These are phyloP conservation scores for Hypoxylon sp. DNA, from an alignment of 2,329 filamentous ascomycete genomes.

Conservation along the genomic window DNA sequence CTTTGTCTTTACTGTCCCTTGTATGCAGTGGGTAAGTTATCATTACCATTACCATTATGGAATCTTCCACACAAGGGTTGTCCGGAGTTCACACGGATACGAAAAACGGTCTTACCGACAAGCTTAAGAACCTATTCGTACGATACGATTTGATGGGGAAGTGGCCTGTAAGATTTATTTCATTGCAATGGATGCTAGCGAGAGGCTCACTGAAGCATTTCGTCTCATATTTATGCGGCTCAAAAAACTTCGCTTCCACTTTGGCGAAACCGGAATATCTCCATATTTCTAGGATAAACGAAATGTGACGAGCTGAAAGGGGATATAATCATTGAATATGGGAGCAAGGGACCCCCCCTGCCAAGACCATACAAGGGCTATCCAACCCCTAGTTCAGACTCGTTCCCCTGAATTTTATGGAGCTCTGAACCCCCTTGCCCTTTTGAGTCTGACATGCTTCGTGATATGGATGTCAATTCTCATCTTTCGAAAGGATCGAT, in stretches of 20 bases:
- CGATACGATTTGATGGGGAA: conserved; percentile 9
- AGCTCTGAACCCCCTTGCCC: conserved; percentile 19
- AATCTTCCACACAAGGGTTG: conserved; percentile 12
- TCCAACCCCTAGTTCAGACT: conserved; percentile 22
- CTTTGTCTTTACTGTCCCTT: background rate
- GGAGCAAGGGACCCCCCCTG: conserved; percentile 34
- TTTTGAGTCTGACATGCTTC: conserved; percentile 19
- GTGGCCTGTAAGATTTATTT: background rate
- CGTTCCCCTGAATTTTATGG: conserved; percentile 42
- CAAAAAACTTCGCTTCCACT: conserved; percentile 16
- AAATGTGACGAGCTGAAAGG: conserved; percentile 8
- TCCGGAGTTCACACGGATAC: background rate
- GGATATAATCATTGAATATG: conserved; percentile 19
- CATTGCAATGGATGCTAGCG: conserved; percentile 3
- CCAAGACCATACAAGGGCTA: conserved; percentile 34
- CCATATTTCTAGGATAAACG: conserved; percentile 8
- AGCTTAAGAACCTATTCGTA: conserved; percentile 9
- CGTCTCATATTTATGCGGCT: conserved; percentile 20
- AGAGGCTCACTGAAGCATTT: conserved; percentile 5
- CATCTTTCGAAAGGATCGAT: conserved; percentile 23
- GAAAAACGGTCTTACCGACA: conserved; percentile 26
- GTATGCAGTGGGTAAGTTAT: background rate
- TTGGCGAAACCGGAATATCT: conserved; percentile 15
- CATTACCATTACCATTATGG: background rate
- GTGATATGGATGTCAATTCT: conserved; percentile 27